These are phyloP conservation scores for Venturia effusa DNA, from an alignment of 2,329 filamentous ascomycete species.

Conservation along the genomic window DNA sequence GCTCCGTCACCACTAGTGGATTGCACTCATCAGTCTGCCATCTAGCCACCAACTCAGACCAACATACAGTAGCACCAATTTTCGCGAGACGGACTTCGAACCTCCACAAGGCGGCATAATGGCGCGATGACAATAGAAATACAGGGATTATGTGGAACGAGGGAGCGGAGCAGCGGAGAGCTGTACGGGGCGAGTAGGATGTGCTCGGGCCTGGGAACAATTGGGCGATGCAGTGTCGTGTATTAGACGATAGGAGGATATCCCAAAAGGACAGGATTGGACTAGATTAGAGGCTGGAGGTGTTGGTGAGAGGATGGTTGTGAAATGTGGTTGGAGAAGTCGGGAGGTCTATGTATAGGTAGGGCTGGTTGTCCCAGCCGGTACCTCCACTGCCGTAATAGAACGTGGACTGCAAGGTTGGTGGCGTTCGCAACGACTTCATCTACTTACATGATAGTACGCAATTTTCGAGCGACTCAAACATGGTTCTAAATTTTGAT, in stretches of 20 bases:
- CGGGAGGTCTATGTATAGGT: neutral
- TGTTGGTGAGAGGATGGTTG: neutral
- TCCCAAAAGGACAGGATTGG: neutral
- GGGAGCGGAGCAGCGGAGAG: neutral
- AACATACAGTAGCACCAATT: slow-evolving; percentile 83
- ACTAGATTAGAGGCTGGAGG: neutral
- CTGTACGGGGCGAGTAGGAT: neutral
- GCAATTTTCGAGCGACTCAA: neutral
- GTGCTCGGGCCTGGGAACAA: neutral
- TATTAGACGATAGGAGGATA: neutral
- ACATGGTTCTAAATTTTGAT: neutral
- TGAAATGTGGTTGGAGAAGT: neutral
- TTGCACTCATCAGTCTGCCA: neutral
- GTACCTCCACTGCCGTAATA: too few species aligned
- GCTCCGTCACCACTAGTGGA: slow-evolving; percentile 77
- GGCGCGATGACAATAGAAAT: neutral
- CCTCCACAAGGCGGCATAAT: slow-evolving; percentile 21
- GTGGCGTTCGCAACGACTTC: too few species aligned
- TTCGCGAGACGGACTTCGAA: slow-evolving; percentile 75
- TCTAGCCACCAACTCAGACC: slow-evolving; percentile 13
- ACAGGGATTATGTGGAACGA: neutral
- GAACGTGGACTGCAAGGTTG: neutral
- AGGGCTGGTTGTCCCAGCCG: neutral
- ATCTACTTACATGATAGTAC: too few species aligned
- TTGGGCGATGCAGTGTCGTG: neutral